phyloP scores from a whole-genome alignment of 768 basidiomycete species.

The Mycena filopes region DNA sequence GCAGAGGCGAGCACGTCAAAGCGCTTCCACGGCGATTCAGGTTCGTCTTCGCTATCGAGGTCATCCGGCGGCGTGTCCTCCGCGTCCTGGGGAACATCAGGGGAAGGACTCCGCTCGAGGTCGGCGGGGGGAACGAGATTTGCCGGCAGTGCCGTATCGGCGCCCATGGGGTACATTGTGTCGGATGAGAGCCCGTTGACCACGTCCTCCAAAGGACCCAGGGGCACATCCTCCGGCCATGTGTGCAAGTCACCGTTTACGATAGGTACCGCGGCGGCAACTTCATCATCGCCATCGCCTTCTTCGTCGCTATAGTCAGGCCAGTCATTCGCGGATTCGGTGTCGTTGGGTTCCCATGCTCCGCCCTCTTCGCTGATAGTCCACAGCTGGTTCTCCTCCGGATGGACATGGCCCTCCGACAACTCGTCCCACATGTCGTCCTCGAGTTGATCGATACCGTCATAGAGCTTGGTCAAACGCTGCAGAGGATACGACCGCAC shows the following conservation, averaged over 20 bases:
- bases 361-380: constrained; percentile 53
- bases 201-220: constrained; percentile 11
- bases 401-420: constrained; percentile 55
- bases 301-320: constrained; percentile 40
- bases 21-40: constrained; percentile 73
- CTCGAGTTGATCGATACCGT: constrained; percentile 84
- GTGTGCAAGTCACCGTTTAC: constrained; percentile 7
- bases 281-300: constrained; percentile 38
- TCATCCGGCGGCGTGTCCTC: constrained; percentile 26
- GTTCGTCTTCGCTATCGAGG: constrained; percentile 46
- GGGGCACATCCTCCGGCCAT: constrained; percentile 10
- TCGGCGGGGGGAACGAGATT: not conserved
- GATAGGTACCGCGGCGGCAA: constrained; percentile 26
- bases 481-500: constrained; percentile 66
- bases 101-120: constrained; percentile 19
- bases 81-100: constrained; percentile 44
- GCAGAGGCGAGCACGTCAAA: constrained; percentile 83
- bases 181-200: constrained; percentile 11
- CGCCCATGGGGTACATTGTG: not conserved
- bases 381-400: constrained; percentile 55
- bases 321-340: constrained; percentile 50
- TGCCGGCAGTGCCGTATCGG: constrained; percentile 8
- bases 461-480: constrained; percentile 80
- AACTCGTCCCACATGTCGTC: constrained; percentile 71
- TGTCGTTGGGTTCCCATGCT: constrained; percentile 56